Evolutionary conservation across 2,329 filamentous ascomycete species (phyloP), one percentile per base, ranked within the genome.

Genomic region (Monilinia laxa): DNA sequence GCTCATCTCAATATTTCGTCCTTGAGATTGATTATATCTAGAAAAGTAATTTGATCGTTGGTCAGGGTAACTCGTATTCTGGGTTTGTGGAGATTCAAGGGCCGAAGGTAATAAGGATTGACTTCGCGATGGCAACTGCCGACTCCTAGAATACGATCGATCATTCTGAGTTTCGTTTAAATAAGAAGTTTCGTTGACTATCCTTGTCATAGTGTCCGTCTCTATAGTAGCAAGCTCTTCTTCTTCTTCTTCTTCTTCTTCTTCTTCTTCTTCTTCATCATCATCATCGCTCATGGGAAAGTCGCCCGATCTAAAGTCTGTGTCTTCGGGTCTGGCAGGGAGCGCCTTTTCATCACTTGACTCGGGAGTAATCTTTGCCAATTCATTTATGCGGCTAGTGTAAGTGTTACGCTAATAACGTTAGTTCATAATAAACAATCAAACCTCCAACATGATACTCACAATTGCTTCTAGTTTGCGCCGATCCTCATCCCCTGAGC

Each of bases 401-500:
- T 99, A 99, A 1, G 94, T 97, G 71, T 90, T 87, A 74, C 92
- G 89, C 92, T 96, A 54, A 51, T 42, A 45, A 55, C 40, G 60
- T 76, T 70, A 75, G 72, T 64, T 57, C 51, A 59, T 28, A 12
- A n/a, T 47, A 35, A 42, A 25, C 42, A 38, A 40, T 40, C 40
- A 35, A 55, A 66, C 10, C 31, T 20, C 56, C 25, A 42, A 54
- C n/a, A 25, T 40, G 63, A 65, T 25, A 85, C 90, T 85, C 82
- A 96, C 92, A 81, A 99, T 98, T 62, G 92, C 91, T 75, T 97
- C 92, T 31, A 99, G 82, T 78, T 98, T 98, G 71, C 87, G 89
- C 77, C 89, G 88, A 75, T 99, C 95, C 64, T 97, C 93, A 45
- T 93, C 89, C 9, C 89, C 92, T 14, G 88, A 88, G 67, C 92